Conservation (phyloP, 2,329 filamentous ascomycete species). For the Catunica adiposa region DNA sequence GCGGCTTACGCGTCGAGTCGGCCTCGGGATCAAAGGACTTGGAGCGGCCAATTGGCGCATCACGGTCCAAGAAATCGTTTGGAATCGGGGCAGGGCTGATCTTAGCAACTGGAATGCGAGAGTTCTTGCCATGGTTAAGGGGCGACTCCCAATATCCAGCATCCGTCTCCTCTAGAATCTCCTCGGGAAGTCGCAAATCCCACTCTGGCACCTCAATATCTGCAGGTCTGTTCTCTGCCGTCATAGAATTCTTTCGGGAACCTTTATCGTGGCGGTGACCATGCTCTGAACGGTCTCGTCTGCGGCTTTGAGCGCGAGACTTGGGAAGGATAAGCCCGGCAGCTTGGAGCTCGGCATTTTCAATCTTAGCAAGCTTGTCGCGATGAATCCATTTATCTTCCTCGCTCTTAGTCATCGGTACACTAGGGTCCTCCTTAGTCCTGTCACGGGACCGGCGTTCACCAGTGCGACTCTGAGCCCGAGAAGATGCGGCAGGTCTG, state of each 20-base stretch:
- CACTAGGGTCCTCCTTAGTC: neutral
- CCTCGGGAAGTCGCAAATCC: constrained; percentile 63
- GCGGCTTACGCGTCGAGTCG: constrained; percentile 40
- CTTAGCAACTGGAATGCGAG: constrained; percentile 76
- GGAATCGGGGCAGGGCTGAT: constrained; percentile 63
- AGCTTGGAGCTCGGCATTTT: constrained; percentile 64
- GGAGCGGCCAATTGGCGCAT: constrained; percentile 45
- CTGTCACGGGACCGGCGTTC: constrained; percentile 13
- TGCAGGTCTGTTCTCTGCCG: constrained; percentile 23
- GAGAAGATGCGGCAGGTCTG: neutral
- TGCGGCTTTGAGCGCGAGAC: constrained; percentile 35
- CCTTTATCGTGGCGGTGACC: constrained; percentile 12
- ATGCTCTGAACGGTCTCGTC: constrained; percentile 16
- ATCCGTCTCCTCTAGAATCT: constrained; percentile 48
- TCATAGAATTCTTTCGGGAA: constrained; percentile 21
- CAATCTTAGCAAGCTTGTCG: constrained; percentile 68
- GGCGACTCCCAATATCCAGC: constrained; percentile 33
- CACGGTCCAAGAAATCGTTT: constrained; percentile 54
- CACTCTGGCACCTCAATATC: constrained; percentile 36
- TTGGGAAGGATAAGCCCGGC: constrained; percentile 51
- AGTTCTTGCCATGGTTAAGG: constrained; percentile 33
- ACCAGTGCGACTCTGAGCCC: constrained; percentile 12
- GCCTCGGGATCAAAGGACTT: constrained; percentile 12
- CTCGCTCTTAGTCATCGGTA: constrained; percentile 24
- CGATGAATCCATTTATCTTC: constrained; percentile 71